phyloP scores from a whole-genome alignment of 192 early-diverging fungal genomes.

The Irineochytrium annulatum region DNA sequence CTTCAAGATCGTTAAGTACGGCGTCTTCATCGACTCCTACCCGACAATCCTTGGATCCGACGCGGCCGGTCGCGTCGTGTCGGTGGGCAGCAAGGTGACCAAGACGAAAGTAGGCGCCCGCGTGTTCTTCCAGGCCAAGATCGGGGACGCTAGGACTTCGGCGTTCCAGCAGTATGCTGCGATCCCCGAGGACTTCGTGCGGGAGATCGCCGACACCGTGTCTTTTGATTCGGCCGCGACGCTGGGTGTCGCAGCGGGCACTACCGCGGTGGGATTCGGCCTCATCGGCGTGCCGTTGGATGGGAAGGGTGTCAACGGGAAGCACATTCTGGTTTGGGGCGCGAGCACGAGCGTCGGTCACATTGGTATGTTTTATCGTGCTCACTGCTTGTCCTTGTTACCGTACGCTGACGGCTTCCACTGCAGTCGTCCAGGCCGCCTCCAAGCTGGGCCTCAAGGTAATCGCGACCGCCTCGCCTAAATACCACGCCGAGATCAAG shows the following conservation, averaged over 20 bases:
- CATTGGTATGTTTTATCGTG: neutral
- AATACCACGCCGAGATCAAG: conserved; percentile 7
- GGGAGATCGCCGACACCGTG: conserved; percentile 5
- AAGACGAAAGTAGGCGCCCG: conserved; percentile 6
- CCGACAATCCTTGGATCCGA: conserved; percentile 18
- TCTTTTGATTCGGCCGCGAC: conserved; percentile 17
- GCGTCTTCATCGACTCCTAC: conserved; percentile 4
- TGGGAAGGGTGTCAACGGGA: no score
- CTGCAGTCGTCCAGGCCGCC: conserved; percentile 18
- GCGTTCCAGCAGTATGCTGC: conserved; percentile 14
- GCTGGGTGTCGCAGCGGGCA: neutral
- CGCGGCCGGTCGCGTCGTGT: conserved; percentile 6
- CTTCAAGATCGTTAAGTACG: conserved; percentile 11
- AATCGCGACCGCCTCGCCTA: conserved; percentile 10
- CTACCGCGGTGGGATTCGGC: neutral
- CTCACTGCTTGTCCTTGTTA: neutral
- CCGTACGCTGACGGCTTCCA: no score
- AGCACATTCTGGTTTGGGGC: conserved; percentile 18
- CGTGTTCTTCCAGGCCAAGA: conserved; percentile 11
- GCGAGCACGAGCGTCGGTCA: conserved; percentile 10
- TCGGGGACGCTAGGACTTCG: conserved; percentile 4
- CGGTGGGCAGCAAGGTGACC: conserved; percentile 3
- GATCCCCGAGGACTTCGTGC: neutral
- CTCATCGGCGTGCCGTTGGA: neutral
- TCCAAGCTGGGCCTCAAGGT: conserved; percentile 8